Percentiles rank a stretch among this genome's conserved stretches.
phyloP scores from a whole-genome alignment of 345 rosid species.

The Combretum micranthum region DNA sequence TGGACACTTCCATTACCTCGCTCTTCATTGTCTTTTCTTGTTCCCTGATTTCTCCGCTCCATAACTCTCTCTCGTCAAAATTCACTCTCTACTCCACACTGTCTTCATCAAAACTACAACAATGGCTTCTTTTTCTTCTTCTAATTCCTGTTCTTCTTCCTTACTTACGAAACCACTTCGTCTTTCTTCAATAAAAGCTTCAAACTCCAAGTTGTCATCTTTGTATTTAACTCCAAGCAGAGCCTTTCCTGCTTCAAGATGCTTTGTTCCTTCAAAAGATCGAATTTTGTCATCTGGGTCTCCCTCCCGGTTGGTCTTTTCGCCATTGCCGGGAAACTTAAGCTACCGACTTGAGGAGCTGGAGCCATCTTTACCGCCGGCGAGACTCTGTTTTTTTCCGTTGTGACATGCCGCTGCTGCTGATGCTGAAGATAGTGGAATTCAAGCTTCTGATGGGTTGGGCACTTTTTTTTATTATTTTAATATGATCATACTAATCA shows the following conservation, averaged over 20 bases:
- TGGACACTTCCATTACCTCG: too few relatives aligned
- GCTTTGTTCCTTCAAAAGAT: constrained; percentile 8
- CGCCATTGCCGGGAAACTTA: constrained; percentile 20
- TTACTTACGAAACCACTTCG: constrained; percentile 14
- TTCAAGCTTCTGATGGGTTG: constrained; percentile 18
- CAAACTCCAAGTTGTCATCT: constrained; percentile 21
- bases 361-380: constrained; percentile 10
- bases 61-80: too few relatives aligned
- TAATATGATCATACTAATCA: neutral
- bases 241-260: constrained; percentile 2
- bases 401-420: constrained; percentile 33
- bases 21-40: too few relatives aligned
- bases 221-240: constrained; percentile 18
- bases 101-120: neutral
- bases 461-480: constrained; percentile 8
- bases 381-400: constrained; percentile 11
- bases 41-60: too few relatives aligned
- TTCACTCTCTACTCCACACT: too few relatives aligned
- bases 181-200: constrained; percentile 7
- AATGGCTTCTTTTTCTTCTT: constrained; percentile 17
- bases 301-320: constrained; percentile 16
- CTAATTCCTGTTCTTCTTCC: neutral
- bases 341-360: constrained; percentile 13
- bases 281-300: constrained; percentile 11
- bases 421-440: constrained; percentile 32